Evolutionary conservation across 805 yeast species (phyloP).

Genomic region (Candida michaelii): DNA sequence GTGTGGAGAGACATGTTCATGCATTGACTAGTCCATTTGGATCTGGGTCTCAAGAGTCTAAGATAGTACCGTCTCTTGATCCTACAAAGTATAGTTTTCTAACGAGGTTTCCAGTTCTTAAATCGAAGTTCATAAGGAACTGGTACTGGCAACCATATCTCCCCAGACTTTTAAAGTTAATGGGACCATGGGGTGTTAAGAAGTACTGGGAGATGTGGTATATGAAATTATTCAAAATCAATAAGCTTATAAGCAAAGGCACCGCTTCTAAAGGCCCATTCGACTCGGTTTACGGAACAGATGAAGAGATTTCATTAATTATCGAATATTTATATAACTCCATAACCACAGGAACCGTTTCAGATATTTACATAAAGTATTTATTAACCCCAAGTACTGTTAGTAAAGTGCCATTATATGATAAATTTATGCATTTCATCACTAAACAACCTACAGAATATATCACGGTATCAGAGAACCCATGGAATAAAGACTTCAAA

Average conservation of each 20-base stretch:
- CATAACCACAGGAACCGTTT: conserved; percentile 36
- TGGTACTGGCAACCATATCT: conserved; percentile 47
- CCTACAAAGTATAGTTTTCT: conserved; percentile 47
- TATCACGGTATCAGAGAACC: conserved; percentile 14
- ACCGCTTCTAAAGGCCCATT: conserved; percentile 8
- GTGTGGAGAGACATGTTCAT: conserved; percentile 68
- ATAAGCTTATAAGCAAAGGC: conserved; percentile 29
- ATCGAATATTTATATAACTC: conserved; percentile 44
- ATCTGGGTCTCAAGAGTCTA: conserved; percentile 3
- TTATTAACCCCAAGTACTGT: conserved; percentile 57
- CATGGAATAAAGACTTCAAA: conserved; percentile 21
- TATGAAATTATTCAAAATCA: conserved; percentile 38
- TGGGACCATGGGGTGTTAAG: conserved; percentile 43
- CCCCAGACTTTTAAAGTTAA: conserved; percentile 47
- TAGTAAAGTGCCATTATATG: conserved; percentile 65
- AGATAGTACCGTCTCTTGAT: conserved; percentile 36
- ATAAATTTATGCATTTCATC: conserved; percentile 42
- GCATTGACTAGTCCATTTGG: conserved; percentile 48
- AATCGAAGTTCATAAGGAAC: conserved; percentile 24
- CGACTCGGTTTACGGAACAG: conserved; percentile 31
- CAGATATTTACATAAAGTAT: conserved; percentile 46
- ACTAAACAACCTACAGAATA: neutral
- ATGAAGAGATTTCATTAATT: conserved; percentile 34
- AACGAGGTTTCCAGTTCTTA: conserved; percentile 46
- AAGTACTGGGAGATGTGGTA: conserved; percentile 43